Evolutionary conservation across 768 basidiomycete species (phyloP), one percentile per base, ranked within the genome.

Genomic region (Suillus fuscotomentosus): DNA sequence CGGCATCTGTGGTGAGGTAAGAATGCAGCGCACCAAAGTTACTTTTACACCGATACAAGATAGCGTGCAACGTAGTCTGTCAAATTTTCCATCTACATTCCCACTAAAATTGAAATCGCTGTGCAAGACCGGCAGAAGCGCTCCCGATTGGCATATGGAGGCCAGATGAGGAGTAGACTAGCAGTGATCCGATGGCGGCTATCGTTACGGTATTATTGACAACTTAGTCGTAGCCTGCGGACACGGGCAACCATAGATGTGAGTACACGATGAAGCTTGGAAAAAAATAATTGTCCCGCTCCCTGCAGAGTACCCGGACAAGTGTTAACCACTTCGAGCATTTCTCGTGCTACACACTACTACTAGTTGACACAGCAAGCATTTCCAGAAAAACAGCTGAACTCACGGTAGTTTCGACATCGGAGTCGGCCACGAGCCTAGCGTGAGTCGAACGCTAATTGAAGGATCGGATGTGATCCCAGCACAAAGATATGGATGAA

Each of bases 1-100:
- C 56, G 36, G 48, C 51, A 38, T 57, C 9, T 39, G 20, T 17
- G n/a, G n/a, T 24, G 24, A 2, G n/a, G n/a, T 24, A 31, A 4
- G 5, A 13, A 8, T 57, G 59, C 47, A 48, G n/a, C 47, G 56
- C 63, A 78, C 84, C 86, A 48, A 47, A n/a, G n/a, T 22, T 24
- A 27, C 24, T 8, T 14, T 22, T 6, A 50, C 48, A 22, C 22
- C 10, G 11, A 48, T 13, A 48, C 5, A 7, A 5, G 5, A 24
- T 14, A 48, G 4, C 47, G 22, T 24, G 47, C 22, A n/a, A 48
- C 22, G 11, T 24, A 50, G 22, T 14, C 22, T 13, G 47, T 1
- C 11, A 5, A 17, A 43, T 9, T 20, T 45, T 31, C 42, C 42
- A 17, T 43, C 42, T 43, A n/a, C 20, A 47, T 47, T n/a, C n/a